Percentiles rank a stretch among this genome's conserved stretches.
Evolutionary conservation across 495 filamentous ascomycete genomes (phyloP).

Genomic region (Podospora bellae-mahoneyi): DNA sequence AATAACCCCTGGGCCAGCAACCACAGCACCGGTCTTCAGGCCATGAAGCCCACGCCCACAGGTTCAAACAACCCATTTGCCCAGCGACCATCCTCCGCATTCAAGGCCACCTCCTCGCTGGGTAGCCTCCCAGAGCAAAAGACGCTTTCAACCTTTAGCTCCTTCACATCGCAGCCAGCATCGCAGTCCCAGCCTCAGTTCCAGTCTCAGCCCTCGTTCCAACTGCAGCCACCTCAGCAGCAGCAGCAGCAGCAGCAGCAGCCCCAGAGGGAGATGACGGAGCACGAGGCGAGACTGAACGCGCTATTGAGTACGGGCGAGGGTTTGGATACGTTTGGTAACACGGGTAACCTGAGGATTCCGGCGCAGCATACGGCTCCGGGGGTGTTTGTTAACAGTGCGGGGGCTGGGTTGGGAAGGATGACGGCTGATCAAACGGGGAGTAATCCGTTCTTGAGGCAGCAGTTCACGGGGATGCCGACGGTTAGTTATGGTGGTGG

Average conservation of each 20-base stretch:
- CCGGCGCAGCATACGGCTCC: slow-evolving; percentile 96
- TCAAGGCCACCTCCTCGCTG: slow-evolving; percentile 52
- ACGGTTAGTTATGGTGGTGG: slow-evolving; percentile 51
- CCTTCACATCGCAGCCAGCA: slow-evolving; percentile 15
- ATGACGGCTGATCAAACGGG: slow-evolving; percentile 72
- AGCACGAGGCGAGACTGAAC: slow-evolving; percentile 84
- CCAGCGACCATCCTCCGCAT: slow-evolving; percentile 37
- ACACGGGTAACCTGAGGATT: slow-evolving; percentile 89
- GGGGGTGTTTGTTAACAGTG: slow-evolving; percentile 93
- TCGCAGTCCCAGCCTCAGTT: slow-evolving; percentile 30
- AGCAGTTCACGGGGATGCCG: slow-evolving; percentile 79
- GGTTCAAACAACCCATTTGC: slow-evolving; percentile 98
- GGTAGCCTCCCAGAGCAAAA: slow-evolving; percentile 69
- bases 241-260: slow-evolving; percentile 43
- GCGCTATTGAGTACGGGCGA: slow-evolving; percentile 83
- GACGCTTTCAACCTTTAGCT: slow-evolving; percentile 51
- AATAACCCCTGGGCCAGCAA: slow-evolving; percentile 78
- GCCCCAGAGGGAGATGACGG: slow-evolving; percentile 57
- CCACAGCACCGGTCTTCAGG: slow-evolving; percentile 38
- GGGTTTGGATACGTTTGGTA: slow-evolving; percentile 95
- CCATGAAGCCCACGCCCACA: slow-evolving; percentile 64
- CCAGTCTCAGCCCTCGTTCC: slow-evolving; percentile 21
- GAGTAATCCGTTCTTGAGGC: slow-evolving; percentile 83
- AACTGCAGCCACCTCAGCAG: slow-evolving; percentile 30
- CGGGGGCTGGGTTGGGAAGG: slow-evolving; percentile 69